Evolutionary conservation across 345 rosid species (phyloP).

Genomic region (Sonneratia alba): DNA sequence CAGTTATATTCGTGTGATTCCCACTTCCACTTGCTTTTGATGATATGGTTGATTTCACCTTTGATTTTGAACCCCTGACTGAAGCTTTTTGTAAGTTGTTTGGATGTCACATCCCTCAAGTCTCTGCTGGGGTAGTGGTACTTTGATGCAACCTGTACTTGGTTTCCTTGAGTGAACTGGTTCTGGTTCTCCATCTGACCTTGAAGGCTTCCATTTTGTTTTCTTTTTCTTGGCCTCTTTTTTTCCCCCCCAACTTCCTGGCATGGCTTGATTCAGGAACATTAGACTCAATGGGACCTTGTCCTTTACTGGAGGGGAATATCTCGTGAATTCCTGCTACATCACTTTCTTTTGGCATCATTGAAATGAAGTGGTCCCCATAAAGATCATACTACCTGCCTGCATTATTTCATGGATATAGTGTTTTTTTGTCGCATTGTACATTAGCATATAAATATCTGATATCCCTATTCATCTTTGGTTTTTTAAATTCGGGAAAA

Average conservation of each 20-base stretch:
- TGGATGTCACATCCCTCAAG: not conserved
- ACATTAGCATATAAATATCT: not conserved
- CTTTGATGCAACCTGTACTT: not conserved
- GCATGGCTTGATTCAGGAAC: not conserved
- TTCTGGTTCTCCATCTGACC: not conserved
- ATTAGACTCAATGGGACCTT: not conserved
- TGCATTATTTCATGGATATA: not conserved
- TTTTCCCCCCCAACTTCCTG: not conserved
- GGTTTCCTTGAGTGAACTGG: not conserved
- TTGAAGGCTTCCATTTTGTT: constrained; percentile 1
- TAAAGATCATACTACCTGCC: not conserved
- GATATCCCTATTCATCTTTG: not conserved
- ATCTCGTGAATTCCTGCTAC: constrained; percentile 3
- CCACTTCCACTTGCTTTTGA: not conserved
- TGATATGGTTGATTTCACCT: constrained; percentile 1
- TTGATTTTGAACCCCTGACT: not conserved
- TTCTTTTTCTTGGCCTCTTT: not conserved
- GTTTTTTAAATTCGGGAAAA: not conserved
- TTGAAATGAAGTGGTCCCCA: constrained; percentile 7
- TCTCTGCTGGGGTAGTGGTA: not conserved
- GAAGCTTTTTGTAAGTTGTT: not conserved
- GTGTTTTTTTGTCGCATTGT: not conserved
- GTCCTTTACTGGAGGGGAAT: not conserved
- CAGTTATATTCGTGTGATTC: constrained; percentile 10
- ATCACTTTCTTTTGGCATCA: not conserved